A percentile compares a stretch with the other conserved stretches of the same genome.
These are phyloP conservation scores for Globisporangium camurandrum DNA, from an alignment of 352 stramenopile species.

Conservation along the genomic window DNA sequence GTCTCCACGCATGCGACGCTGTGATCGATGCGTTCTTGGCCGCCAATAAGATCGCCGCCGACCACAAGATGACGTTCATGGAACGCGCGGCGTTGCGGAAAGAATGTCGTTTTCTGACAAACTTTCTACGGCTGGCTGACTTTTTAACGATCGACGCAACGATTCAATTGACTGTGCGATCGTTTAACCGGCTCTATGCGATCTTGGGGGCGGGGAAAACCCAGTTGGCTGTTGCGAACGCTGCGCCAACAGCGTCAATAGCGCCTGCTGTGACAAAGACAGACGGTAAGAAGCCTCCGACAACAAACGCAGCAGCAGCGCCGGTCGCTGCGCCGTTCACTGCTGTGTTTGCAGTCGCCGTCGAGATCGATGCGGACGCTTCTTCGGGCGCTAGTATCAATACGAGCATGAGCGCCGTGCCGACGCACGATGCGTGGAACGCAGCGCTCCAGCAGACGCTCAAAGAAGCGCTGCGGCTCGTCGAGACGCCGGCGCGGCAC, in stretches of 20 bases:
- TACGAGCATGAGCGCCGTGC: slow-evolving; percentile 36
- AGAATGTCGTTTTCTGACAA: slow-evolving; percentile 88
- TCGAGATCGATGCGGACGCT: slow-evolving; percentile 40
- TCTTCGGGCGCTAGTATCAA: too few species aligned
- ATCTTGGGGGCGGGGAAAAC: slow-evolving; percentile 45
- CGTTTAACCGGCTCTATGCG: slow-evolving; percentile 53
- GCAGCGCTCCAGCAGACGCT: slow-evolving; percentile 57
- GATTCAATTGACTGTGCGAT: slow-evolving; percentile 80
- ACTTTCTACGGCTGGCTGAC: slow-evolving; percentile 90
- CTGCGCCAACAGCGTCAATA: neutral
- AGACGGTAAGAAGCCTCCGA: too few species aligned
- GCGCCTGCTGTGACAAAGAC: neutral
- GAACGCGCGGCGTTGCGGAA: slow-evolving; percentile 87
- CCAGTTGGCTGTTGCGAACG: slow-evolving; percentile 8
- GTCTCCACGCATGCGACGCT: slow-evolving; percentile 85
- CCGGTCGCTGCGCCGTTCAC: slow-evolving; percentile 24
- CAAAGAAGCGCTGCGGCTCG: slow-evolving; percentile 81
- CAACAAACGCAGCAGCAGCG: neutral
- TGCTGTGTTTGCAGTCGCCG: slow-evolving; percentile 49
- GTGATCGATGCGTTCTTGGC: slow-evolving; percentile 90
- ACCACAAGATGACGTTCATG: slow-evolving; percentile 97
- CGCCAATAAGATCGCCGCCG: slow-evolving; percentile 87
- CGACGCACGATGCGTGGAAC: slow-evolving; percentile 71
- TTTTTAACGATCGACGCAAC: slow-evolving; percentile 88
- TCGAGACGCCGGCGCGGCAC: slow-evolving; percentile 82